These are phyloP conservation scores for Fusarium proliferatum DNA, from an alignment of 2,329 filamentous ascomycete genomes.

Conservation along the genomic window DNA sequence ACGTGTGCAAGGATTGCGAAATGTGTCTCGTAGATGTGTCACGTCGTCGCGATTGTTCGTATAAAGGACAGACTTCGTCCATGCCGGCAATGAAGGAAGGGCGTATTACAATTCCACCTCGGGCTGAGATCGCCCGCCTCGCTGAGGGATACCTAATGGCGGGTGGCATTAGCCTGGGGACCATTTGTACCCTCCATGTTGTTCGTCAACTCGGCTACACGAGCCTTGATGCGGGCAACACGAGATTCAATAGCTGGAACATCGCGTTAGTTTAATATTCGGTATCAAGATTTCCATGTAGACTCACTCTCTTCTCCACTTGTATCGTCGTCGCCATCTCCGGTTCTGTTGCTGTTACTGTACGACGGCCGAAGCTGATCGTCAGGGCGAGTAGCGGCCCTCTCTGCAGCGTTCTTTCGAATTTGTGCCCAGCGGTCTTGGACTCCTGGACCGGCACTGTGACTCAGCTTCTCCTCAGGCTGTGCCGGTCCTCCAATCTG, in stretches of 20 bases:
- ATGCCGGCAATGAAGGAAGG: constrained; percentile 18
- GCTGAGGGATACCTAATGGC: constrained; percentile 25
- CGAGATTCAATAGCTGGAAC: constrained; percentile 89
- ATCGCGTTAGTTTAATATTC: constrained; percentile 36
- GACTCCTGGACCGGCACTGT: constrained; percentile 50
- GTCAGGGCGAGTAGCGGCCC: constrained; percentile 74
- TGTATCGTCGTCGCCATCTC: constrained; percentile 84
- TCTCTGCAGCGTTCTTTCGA: constrained; percentile 89
- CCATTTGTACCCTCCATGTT: constrained; percentile 73
- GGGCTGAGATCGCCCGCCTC: constrained; percentile 1
- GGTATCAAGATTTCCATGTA: background rate
- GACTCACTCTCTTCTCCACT: constrained; percentile 93
- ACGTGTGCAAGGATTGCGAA: constrained; percentile 36
- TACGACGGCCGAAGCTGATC: constrained; percentile 69
- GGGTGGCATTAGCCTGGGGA: constrained; percentile 46
- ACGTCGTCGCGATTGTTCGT: constrained; percentile 27
- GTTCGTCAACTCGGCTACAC: constrained; percentile 92
- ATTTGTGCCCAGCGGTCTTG: constrained; percentile 96
- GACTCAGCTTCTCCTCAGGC: constrained; percentile 50
- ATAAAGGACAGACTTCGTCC: constrained; percentile 24
- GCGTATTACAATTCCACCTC: constrained; percentile 4
- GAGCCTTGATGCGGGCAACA: constrained; percentile 96
- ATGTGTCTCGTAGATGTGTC: constrained; percentile 38
- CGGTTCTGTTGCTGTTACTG: constrained; percentile 66
- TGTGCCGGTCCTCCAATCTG: constrained; percentile 42